phyloP scores from a whole-genome alignment of 2,329 filamentous ascomycete genomes.

The Colletotrichum falcatum region DNA sequence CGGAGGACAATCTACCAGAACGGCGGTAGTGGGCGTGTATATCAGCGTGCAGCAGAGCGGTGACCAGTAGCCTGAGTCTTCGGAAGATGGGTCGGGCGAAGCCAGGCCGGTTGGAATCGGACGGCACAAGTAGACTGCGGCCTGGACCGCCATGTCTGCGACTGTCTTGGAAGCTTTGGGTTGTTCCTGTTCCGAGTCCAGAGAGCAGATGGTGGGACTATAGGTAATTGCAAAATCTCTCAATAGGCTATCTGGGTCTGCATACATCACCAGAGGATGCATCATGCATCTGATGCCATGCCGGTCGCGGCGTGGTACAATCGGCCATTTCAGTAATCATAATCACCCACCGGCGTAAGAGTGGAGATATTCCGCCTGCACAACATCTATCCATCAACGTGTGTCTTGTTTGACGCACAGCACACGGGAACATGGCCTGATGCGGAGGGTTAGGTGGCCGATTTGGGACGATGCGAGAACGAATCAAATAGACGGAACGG shows the following conservation, averaged over 20 bases:
- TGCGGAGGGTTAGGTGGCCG: background rate
- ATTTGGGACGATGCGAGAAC: background rate
- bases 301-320: background rate
- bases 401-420: background rate
- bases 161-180: background rate
- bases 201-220: background rate
- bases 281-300: background rate
- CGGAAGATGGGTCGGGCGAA: background rate
- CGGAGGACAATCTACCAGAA: conserved; percentile 5
- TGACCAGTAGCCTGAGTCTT: conserved; percentile 9
- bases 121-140: background rate
- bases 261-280: background rate
- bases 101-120: background rate
- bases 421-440: background rate
- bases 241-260: background rate
- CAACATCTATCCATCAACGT: background rate
- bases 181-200: background rate
- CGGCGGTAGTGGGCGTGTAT: background rate
- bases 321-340: background rate
- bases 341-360: background rate
- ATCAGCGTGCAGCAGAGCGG: conserved; percentile 5
- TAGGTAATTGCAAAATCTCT: background rate
- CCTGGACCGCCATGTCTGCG: background rate
- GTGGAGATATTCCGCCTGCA: background rate
- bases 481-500: background rate